Percentiles rank a stretch among this genome's conserved stretches.
phyloP scores from a whole-genome alignment of 2,329 filamentous ascomycete genomes.

The Polytolypa hystricis region DNA sequence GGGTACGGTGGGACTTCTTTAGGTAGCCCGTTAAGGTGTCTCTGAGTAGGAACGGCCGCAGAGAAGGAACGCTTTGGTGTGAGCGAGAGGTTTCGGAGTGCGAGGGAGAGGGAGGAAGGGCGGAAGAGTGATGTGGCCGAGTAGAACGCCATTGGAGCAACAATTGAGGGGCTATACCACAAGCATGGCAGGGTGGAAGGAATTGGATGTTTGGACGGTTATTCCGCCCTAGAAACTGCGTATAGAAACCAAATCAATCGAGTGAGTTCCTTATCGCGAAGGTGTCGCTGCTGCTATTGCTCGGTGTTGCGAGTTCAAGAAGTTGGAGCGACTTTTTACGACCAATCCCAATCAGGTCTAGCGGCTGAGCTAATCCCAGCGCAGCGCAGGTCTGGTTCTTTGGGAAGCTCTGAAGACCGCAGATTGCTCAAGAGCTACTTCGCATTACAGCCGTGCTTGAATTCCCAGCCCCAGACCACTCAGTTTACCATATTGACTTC shows the following conservation, averaged over 20 bases:
- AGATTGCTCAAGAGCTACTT: no score
- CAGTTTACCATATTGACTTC: not conserved
- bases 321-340: no score
- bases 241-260: no score
- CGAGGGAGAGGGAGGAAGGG: slow-evolving; percentile 24
- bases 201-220: no score
- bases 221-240: no score
- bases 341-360: slow-evolving; percentile 7
- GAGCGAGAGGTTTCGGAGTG: slow-evolving; percentile 30
- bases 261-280: no score
- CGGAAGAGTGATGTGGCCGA: slow-evolving; percentile 21
- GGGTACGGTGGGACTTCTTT: slow-evolving; percentile 36
- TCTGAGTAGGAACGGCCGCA: slow-evolving; percentile 19
- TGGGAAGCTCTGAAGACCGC: no score
- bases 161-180: slow-evolving; percentile 5
- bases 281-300: not conserved
- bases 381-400: no score
- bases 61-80: slow-evolving; percentile 29
- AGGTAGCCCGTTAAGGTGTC: slow-evolving; percentile 24
- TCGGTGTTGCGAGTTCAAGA: not conserved
- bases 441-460: no score
- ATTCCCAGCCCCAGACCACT: not conserved
- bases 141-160: slow-evolving; percentile 21
- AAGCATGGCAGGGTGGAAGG: slow-evolving; percentile 8
- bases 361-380: slow-evolving; percentile 8